Conservation (phyloP, 2,329 filamentous ascomycete species). For the Talaromyces islandicus region DNA sequence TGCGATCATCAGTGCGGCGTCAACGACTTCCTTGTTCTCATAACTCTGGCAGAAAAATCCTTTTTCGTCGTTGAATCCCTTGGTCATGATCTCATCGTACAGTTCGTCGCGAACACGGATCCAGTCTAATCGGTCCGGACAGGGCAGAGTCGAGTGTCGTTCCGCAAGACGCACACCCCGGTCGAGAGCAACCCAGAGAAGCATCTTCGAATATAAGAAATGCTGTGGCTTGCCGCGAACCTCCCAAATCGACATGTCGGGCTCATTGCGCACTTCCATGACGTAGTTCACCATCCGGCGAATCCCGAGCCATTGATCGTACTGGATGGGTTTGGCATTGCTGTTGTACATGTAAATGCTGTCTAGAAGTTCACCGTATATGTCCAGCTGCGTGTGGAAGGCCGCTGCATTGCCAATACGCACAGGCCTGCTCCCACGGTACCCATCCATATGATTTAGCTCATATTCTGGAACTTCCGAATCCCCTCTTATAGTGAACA, state of each 20-base stretch:
- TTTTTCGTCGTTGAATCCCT: slow-evolving; percentile 65
- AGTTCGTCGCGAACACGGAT: slow-evolving; percentile 59
- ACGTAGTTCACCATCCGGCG: slow-evolving; percentile 66
- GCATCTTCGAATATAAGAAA: slow-evolving; percentile 75
- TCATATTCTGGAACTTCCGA: slow-evolving; percentile 69
- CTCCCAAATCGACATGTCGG: slow-evolving; percentile 82
- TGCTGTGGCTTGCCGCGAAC: slow-evolving; percentile 69
- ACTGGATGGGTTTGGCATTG: slow-evolving; percentile 68
- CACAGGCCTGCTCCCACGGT: slow-evolving; percentile 64
- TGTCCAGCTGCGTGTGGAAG: slow-evolving; percentile 71
- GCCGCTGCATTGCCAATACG: slow-evolving; percentile 73
- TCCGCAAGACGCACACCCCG: slow-evolving; percentile 67
- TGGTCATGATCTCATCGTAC: slow-evolving; percentile 73
- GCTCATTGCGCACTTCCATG: slow-evolving; percentile 58
- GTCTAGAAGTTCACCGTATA: slow-evolving; percentile 74
- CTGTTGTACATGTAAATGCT: slow-evolving; percentile 74
- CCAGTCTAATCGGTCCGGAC: slow-evolving; percentile 64
- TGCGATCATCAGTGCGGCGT: slow-evolving; percentile 69
- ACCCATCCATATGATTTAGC: slow-evolving; percentile 65
- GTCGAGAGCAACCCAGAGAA: slow-evolving; percentile 78
- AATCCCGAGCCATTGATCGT: slow-evolving; percentile 69
- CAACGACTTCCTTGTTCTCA: slow-evolving; percentile 62
- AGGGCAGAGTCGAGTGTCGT: slow-evolving; percentile 65
- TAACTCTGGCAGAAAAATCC: slow-evolving; percentile 71
- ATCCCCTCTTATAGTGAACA: slow-evolving; percentile 72